A percentile compares a stretch with the other conserved stretches of the same genome.
phyloP scores from a whole-genome alignment of 2,329 filamentous ascomycete genomes.

The Pseudopithomyces chartarum region DNA sequence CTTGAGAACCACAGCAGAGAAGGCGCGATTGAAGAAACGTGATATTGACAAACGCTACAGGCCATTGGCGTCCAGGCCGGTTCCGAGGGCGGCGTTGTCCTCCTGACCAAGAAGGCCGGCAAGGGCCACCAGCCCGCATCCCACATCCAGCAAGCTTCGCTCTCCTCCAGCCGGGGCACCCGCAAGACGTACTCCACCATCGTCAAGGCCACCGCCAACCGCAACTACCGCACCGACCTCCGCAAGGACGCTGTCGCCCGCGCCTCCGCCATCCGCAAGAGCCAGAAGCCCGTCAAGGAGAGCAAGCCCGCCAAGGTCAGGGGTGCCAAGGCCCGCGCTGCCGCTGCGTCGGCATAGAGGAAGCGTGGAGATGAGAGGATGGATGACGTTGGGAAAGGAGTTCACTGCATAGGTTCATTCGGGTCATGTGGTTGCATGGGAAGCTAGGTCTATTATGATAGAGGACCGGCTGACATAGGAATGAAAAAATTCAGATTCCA shows the following conservation, averaged over 20 bases:
- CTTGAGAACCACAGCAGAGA: constrained; percentile 13
- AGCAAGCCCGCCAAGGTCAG: constrained; percentile 74
- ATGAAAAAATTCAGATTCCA: constrained; percentile 5
- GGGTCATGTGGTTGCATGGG: constrained; percentile 8
- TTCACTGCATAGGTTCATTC: constrained; percentile 15
- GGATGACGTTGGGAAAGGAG: constrained; percentile 9
- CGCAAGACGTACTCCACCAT: constrained; percentile 91
- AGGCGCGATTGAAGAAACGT: neutral
- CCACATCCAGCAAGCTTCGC: constrained; percentile 67
- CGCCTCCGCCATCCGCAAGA: constrained; percentile 80
- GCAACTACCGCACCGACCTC: constrained; percentile 71
- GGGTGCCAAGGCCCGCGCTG: constrained; percentile 79
- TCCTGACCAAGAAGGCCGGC: constrained; percentile 83
- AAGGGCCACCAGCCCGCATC: constrained; percentile 74
- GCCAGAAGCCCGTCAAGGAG: constrained; percentile 80
- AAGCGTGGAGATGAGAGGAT: neutral
- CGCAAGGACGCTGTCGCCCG: constrained; percentile 74
- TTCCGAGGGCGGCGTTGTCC: constrained; percentile 78
- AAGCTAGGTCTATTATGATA: constrained; percentile 2
- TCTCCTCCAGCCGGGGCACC: constrained; percentile 72
- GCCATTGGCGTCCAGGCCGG: constrained; percentile 78
- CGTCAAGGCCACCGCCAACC: constrained; percentile 81
- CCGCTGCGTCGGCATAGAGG: constrained; percentile 44
- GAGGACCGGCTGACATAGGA: constrained; percentile 4
- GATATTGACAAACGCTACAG: constrained; percentile 50